Evolutionary conservation across 805 yeast genomes (phyloP).

Genomic region (Maudiozyma serrabonitensis): DNA sequence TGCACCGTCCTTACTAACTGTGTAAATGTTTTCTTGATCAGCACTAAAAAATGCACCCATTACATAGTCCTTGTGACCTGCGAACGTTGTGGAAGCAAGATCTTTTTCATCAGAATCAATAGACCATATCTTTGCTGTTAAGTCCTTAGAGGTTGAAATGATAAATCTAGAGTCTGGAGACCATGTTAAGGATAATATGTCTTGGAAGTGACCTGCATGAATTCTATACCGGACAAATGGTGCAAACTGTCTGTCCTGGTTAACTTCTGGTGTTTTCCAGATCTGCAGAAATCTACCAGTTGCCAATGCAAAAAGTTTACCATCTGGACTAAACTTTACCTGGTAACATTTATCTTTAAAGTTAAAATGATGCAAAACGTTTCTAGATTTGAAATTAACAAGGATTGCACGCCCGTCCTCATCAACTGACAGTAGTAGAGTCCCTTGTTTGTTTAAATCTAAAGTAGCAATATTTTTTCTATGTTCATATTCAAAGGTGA

Average conservation of each 20-base stretch:
- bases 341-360: constrained; percentile 72
- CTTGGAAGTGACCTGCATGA: constrained; percentile 88
- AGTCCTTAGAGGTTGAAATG: constrained; percentile 77
- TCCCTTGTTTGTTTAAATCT: constrained; percentile 75
- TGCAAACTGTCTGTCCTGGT: constrained; percentile 86
- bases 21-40: constrained; percentile 84
- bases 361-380: constrained; percentile 88
- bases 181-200: constrained; percentile 74
- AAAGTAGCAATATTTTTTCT: constrained; percentile 70
- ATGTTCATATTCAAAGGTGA: constrained; percentile 88
- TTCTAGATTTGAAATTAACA: constrained; percentile 72
- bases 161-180: constrained; percentile 84
- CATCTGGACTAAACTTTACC: constrained; percentile 80
- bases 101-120: constrained; percentile 55
- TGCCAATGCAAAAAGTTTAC: constrained; percentile 78
- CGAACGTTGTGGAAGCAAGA: constrained; percentile 69
- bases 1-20: constrained; percentile 92
- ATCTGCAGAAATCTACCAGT: constrained; percentile 75
- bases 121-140: constrained; percentile 81
- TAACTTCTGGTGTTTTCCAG: constrained; percentile 80
- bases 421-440: constrained; percentile 74
- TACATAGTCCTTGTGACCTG: constrained; percentile 89
- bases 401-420: constrained; percentile 88
- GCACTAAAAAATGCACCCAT: constrained; percentile 76
- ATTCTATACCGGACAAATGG: constrained; percentile 88